Evolutionary conservation across 768 basidiomycete genomes (phyloP), one percentile per base, ranked within the genome.

Genomic region (Naematelia encephala): DNA sequence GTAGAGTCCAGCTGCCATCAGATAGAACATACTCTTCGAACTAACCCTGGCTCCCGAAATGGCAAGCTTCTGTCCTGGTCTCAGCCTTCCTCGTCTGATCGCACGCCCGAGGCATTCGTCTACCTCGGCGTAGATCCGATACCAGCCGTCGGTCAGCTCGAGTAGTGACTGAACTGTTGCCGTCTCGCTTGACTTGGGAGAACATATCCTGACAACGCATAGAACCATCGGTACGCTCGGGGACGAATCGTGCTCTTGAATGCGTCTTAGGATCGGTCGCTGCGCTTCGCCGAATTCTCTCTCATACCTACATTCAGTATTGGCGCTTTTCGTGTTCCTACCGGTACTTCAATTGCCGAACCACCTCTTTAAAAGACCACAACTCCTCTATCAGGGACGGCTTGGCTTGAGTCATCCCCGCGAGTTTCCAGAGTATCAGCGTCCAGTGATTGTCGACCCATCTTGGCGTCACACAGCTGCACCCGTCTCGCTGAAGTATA

Each of bases 131-230:
- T 85, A 84, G 5, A 98, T 80, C 26, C 86, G 80, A 69, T 99
- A 99, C 96, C 96, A 99, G 13, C 96, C 96, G 72, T 99, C 96
- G 0, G 91, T 92, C n/a, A 98, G 79, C 76, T 97, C 96, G 4
- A 99, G 77, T 63, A 86, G 83, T 0, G 86, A 83, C 65, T 81
- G 76, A 2, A 79, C 70, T 22, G 75, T 51, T 2, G 79, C 79
- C 27, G 82, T 78, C 0, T 81, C 79, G 23, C 78, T 54, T 14
- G 64, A 75, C 2, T 77, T 59, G 2, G 75, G 26, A 26, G 54
- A 13, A 3, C 45, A 30, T 34, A 98, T 84, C 26, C 82, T 82
- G 1, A 90, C 88, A 1, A 99, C 82, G 70, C 89, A 89, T 2
- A 99, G 82, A 1, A 92, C 82, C 84, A 96, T 86, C 0, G 93